These are phyloP conservation scores for Aureobasidium sp. DNA, from an alignment of 2,329 filamentous ascomycete species.

Conservation along the genomic window DNA sequence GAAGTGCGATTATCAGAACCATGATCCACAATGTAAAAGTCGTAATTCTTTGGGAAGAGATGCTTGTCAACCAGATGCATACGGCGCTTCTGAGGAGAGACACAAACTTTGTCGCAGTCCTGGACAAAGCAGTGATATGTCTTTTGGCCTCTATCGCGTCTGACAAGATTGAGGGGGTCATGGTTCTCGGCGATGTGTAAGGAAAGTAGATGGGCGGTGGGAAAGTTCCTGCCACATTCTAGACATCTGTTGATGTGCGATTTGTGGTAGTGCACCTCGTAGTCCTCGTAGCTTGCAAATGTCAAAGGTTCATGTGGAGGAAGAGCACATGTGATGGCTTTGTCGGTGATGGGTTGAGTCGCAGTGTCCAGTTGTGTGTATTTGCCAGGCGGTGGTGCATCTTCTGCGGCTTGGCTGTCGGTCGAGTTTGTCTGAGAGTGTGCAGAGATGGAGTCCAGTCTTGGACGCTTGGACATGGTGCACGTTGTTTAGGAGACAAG, in stretches of 20 bases:
- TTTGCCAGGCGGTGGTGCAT: conserved; percentile 27
- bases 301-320: conserved; percentile 68
- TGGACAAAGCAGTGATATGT: conserved; percentile 91
- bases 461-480: conserved; percentile 56
- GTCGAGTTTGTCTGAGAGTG: conserved; percentile 22
- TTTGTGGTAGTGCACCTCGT: conserved; percentile 79
- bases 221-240: conserved; percentile 82
- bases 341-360: conserved; percentile 21
- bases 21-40: conserved; percentile 77
- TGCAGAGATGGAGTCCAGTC: conserved; percentile 38
- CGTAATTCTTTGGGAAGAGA: conserved; percentile 77
- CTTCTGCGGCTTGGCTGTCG: conserved; percentile 15
- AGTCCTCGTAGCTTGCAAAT: conserved; percentile 71
- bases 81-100: conserved; percentile 73
- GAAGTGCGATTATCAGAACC: conserved; percentile 83
- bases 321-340: conserved; percentile 69
- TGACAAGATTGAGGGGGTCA: conserved; percentile 68
- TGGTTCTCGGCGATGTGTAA: conserved; percentile 90
- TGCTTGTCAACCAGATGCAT: conserved; percentile 94
- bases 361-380: conserved; percentile 49
- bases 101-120: conserved; percentile 77
- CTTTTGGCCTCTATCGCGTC: conserved; percentile 73
- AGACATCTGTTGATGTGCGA: conserved; percentile 77
- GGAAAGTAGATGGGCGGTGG: conserved; percentile 69
- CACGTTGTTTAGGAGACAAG: no score